These are phyloP conservation scores for Aspergillus puulaauensis DNA, from an alignment of 2,329 filamentous ascomycete species.

Conservation along the genomic window DNA sequence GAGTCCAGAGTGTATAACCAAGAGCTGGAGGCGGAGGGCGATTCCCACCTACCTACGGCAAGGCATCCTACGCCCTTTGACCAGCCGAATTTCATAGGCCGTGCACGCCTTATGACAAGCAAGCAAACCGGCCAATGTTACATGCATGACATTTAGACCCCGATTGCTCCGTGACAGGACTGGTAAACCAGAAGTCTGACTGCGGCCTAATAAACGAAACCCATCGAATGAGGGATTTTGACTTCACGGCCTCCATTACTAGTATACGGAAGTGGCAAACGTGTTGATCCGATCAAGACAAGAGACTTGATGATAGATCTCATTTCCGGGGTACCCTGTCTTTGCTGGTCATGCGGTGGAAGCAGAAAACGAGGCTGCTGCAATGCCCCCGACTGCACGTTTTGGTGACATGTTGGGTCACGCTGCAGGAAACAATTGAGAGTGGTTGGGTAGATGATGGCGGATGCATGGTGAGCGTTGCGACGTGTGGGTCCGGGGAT, in stretches of 20 bases:
- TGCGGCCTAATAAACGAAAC: not conserved
- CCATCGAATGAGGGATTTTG: not conserved
- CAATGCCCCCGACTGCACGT: not conserved
- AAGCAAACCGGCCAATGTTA: not conserved
- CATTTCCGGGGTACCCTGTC: not conserved
- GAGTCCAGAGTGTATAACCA: not conserved
- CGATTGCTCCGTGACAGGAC: not conserved
- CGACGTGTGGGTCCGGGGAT: no score
- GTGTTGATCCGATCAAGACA: not conserved
- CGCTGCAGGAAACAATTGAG: not conserved
- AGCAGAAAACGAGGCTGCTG: not conserved
- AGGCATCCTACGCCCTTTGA: not conserved
- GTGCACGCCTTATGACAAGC: not conserved
- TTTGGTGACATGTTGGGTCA: not conserved
- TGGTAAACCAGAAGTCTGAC: not conserved
- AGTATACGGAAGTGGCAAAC: not conserved
- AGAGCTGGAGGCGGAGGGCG: not conserved
- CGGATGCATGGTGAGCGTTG: not conserved
- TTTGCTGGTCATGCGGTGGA: constrained; percentile 7
- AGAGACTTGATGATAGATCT: not conserved
- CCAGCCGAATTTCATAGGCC: not conserved
- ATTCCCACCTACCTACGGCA: not conserved
- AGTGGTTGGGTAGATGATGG: not conserved
- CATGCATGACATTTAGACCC: not conserved
- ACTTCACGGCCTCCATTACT: not conserved